Base-by-base conservation (phyloP, 1,284 basidiomycete genomes). In the Inonotus hispidus region DNA sequence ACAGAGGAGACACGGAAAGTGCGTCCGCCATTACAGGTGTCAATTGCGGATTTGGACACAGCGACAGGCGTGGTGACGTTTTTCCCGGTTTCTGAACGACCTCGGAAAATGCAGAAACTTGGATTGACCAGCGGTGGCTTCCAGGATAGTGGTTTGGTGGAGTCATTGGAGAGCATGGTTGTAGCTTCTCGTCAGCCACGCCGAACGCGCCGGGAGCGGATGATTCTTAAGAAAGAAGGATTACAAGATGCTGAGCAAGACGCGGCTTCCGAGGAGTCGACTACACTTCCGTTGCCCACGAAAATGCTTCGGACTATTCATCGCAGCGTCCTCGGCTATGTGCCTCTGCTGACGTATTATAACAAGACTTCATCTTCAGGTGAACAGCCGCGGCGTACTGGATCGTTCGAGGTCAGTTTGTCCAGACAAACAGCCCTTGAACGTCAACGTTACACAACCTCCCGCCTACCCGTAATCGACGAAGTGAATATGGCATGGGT, bases 301-400 rank as follows among this genome's bases (percentile, higher is more conserved):
- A 76, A 87, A 63, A 90, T 86, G 79, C 68, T 91, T 63, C 82
- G 86, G 55, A 77, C 88, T 54, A 79, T 86, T 58, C 91, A 86
- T 65, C 82, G 79, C 60, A 74, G 77, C 41, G 75, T 92, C 19
- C 74, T 92, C 3, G 75, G 75, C 14, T 77, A 76, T 23, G 64
- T 85, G 21, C 89, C 90, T 0, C 71, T 83, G 37, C 71, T 90
- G 13, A 73, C 72, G n/a, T 79, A 56, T 23, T 58, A 55, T 58
- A 61, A 57, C 46, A 54, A 19, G 37, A 54, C 23, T 49, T 60
- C 35, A 32, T 49, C 19, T 14, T 29, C 52, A 46, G 35, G 60
- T 55, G 4, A 41, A 58, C 38, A 52, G 53, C 29, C 23, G 46
- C 23, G 38, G 3, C 14, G 55, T 57, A 57, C 46, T 29, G 67